Percentiles rank a stretch among this genome's conserved stretches.
phyloP scores from a whole-genome alignment of 371 early-diverging fungal species.

The Actinomortierella ambigua region DNA sequence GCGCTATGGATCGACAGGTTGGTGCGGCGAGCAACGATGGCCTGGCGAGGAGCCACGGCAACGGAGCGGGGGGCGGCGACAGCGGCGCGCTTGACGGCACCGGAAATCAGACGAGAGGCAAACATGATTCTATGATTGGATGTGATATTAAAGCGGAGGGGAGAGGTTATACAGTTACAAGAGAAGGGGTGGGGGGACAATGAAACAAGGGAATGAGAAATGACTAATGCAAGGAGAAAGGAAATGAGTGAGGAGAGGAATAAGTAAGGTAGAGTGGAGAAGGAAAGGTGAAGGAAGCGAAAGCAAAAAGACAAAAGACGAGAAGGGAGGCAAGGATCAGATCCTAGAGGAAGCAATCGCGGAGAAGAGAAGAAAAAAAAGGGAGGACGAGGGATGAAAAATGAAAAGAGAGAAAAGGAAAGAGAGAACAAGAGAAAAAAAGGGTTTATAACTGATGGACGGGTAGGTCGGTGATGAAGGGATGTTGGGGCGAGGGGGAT shows the following conservation, averaged over 20 bases:
- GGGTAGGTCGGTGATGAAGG: too few species aligned
- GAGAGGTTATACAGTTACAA: background rate
- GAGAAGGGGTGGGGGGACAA: background rate
- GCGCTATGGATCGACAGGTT: slow-evolving; percentile 34
- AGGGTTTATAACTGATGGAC: slow-evolving; percentile 1
- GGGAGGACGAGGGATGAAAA: slow-evolving; percentile 3
- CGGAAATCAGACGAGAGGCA: slow-evolving; percentile 39
- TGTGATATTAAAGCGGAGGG: slow-evolving; percentile 8
- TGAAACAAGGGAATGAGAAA: background rate
- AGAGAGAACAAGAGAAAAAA: slow-evolving; percentile 10
- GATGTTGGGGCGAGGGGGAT: too few species aligned
- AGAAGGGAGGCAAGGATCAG: background rate
- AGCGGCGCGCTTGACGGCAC: slow-evolving; percentile 27
- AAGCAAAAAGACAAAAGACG: slow-evolving; percentile 5
- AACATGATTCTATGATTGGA: slow-evolving; percentile 23
- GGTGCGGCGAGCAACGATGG: slow-evolving; percentile 13
- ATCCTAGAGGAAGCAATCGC: background rate
- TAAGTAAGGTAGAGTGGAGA: slow-evolving; percentile 1
- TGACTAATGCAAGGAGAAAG: background rate
- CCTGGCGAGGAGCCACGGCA: slow-evolving; percentile 10
- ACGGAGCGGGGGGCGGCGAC: slow-evolving; percentile 3
- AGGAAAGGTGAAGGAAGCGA: slow-evolving; percentile 1
- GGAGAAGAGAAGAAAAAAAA: background rate
- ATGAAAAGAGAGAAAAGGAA: background rate
- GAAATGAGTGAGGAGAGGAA: slow-evolving; percentile 3